Conservation (phyloP, 805 yeast genomes). For the Teunomyces aglyptinius region DNA sequence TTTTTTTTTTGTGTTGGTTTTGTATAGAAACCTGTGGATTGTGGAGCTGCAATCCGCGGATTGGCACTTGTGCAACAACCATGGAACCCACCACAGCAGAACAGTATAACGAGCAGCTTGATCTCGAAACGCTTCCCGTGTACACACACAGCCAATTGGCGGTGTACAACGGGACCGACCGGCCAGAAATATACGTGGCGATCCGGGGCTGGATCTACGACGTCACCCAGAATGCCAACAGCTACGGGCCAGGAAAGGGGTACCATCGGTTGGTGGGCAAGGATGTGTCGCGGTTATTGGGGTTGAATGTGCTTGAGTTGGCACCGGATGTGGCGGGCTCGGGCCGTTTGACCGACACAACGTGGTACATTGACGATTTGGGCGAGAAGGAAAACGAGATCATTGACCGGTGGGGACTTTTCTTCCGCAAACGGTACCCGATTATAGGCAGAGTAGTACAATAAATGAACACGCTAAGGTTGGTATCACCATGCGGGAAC, state of each 20-base stretch:
- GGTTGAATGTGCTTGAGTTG: constrained; percentile 48
- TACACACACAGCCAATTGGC: constrained; percentile 34
- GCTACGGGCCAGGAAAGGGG: constrained; percentile 75
- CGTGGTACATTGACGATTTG: constrained; percentile 53
- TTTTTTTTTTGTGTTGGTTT: neutral
- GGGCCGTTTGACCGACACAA: constrained; percentile 10
- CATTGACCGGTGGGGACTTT: constrained; percentile 74
- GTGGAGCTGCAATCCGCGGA: too few species aligned
- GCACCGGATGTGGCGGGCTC: constrained; percentile 11
- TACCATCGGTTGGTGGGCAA: constrained; percentile 72
- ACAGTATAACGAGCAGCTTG: constrained; percentile 28
- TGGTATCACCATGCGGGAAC: too few species aligned
- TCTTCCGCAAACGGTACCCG: constrained; percentile 47
- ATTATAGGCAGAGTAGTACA: constrained; percentile 35
- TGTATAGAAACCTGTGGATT: neutral
- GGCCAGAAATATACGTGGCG: constrained; percentile 58
- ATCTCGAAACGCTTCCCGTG: constrained; percentile 28
- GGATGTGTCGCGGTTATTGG: constrained; percentile 77
- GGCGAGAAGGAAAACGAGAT: constrained; percentile 58
- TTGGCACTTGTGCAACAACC: too few species aligned
- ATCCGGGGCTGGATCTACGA: constrained; percentile 78
- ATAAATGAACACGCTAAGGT: too few species aligned
- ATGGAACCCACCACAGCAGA: constrained; percentile 22
- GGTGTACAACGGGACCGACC: constrained; percentile 29
- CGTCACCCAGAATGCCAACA: constrained; percentile 61